Percentiles rank a stretch among this genome's conserved stretches.
phyloP scores from a whole-genome alignment of 2,329 filamentous ascomycete genomes.

The Colletotrichum coccodes region DNA sequence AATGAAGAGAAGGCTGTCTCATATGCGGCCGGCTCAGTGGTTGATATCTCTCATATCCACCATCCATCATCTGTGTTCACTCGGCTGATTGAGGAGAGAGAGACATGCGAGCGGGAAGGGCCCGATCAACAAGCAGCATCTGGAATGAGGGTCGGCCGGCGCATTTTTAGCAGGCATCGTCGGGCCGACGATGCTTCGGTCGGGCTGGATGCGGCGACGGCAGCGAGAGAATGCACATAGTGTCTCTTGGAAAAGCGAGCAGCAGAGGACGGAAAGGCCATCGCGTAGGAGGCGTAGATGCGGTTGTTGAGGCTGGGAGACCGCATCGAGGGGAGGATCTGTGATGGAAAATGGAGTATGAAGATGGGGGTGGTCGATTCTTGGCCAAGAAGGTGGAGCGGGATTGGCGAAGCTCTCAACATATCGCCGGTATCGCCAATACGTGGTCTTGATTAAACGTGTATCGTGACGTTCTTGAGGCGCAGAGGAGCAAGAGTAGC shows the following conservation, averaged over 20 bases:
- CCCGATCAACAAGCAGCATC: constrained; percentile 27
- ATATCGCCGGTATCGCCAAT: not conserved
- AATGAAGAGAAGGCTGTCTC: constrained; percentile 24
- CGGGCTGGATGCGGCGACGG: constrained; percentile 10
- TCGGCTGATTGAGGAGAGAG: not conserved
- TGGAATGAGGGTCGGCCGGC: constrained; percentile 10
- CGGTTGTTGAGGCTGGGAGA: not conserved
- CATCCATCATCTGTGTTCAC: not conserved
- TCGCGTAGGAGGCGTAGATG: not conserved
- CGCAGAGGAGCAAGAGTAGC: not conserved
- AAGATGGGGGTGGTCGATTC: too few species aligned
- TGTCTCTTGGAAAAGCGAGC: constrained; percentile 11
- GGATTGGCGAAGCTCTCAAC: not conserved
- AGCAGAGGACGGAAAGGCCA: not conserved
- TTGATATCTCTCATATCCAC: not conserved
- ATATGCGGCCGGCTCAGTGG: not conserved
- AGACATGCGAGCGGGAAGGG: constrained; percentile 20
- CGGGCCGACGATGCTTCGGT: not conserved
- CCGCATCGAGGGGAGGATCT: not conserved
- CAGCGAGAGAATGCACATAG: not conserved
- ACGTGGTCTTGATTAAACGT: not conserved
- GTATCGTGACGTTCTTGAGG: not conserved
- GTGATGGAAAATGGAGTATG: not conserved
- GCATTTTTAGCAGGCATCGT: not conserved
- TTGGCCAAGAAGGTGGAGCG: too few species aligned